A percentile compares a stretch with the other conserved stretches of the same genome.
These are phyloP conservation scores for Chloridella minuta DNA, from an alignment of 352 stramenopile species.

Conservation along the genomic window DNA sequence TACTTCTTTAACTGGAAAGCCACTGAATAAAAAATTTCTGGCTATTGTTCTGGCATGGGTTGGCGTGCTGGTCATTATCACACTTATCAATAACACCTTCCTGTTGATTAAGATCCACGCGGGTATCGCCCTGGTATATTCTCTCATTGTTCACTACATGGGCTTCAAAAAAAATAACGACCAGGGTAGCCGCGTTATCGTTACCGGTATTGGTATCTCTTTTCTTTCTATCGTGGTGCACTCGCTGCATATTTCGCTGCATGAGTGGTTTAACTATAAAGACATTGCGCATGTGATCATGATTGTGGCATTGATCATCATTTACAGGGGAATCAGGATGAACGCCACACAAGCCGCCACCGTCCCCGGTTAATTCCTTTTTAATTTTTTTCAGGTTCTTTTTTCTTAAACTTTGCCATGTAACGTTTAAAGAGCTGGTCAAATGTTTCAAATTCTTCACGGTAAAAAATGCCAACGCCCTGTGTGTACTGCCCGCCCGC, in stretches of 20 bases:
- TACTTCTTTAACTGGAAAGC: neutral
- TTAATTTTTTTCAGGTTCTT: neutral
- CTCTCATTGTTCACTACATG: neutral
- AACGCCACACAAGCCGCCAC: no score
- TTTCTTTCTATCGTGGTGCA: neutral
- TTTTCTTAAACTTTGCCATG: neutral
- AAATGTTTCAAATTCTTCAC: neutral
- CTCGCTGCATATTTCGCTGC: neutral
- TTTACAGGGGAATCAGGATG: neutral
- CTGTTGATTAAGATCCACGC: neutral
- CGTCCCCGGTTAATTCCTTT: no score
- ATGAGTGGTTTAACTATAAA: constrained; percentile 7
- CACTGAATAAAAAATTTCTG: neutral
- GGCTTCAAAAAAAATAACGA: neutral
- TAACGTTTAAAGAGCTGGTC: neutral
- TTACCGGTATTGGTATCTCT: neutral
- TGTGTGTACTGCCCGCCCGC: neutral
- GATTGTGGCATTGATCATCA: neutral
- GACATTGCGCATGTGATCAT: neutral
- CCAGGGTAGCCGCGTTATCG: neutral
- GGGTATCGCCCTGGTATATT: neutral
- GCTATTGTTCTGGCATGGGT: neutral
- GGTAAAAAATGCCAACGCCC: neutral
- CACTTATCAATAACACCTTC: neutral
- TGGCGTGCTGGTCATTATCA: neutral